These are phyloP conservation scores for Zoysia matrella DNA, from an alignment of 202 grass and related monocot species.

Conservation along the genomic window DNA sequence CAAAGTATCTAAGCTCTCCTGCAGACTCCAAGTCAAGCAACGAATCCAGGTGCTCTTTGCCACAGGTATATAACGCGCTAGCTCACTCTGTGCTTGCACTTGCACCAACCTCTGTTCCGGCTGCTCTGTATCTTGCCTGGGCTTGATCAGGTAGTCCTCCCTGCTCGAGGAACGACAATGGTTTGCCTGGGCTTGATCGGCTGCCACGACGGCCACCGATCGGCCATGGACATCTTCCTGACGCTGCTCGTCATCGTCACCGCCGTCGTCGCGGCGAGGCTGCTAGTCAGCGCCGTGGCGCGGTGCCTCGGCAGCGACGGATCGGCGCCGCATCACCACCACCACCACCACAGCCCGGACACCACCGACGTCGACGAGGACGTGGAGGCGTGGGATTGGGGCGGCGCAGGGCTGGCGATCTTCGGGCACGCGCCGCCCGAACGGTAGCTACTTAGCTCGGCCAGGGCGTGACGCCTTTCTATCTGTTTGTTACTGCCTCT, in stretches of 20 bases:
- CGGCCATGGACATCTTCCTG: constrained; percentile 66
- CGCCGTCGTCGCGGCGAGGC: constrained; percentile 45
- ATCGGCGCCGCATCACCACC: not conserved
- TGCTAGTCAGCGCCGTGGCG: constrained; percentile 46
- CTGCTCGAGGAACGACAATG: constrained; percentile 29
- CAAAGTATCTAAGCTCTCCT: constrained; percentile 4
- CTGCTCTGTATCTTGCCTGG: not conserved
- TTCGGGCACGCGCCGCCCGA: constrained; percentile 33
- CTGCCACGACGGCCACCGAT: constrained; percentile 52
- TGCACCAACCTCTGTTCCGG: not conserved
- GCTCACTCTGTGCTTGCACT: not conserved
- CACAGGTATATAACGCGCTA: constrained; percentile 11
- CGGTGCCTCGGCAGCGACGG: constrained; percentile 22
- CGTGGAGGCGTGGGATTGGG: constrained; percentile 38
- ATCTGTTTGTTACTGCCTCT: too few species aligned
- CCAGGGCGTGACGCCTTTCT: not conserved
- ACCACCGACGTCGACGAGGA: constrained; percentile 41
- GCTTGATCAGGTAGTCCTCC: not conserved
- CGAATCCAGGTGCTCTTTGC: constrained; percentile 44
- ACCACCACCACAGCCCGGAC: constrained; percentile 37
- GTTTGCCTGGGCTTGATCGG: constrained; percentile 56
- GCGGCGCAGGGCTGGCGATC: constrained; percentile 13
- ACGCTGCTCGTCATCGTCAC: constrained; percentile 48
- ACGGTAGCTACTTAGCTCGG: not conserved
- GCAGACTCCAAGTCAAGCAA: constrained; percentile 54